A percentile compares a stretch with the other conserved stretches of the same genome.
These are phyloP conservation scores for Leptographium procerum DNA, from an alignment of 2,329 filamentous ascomycete genomes.

Conservation along the genomic window DNA sequence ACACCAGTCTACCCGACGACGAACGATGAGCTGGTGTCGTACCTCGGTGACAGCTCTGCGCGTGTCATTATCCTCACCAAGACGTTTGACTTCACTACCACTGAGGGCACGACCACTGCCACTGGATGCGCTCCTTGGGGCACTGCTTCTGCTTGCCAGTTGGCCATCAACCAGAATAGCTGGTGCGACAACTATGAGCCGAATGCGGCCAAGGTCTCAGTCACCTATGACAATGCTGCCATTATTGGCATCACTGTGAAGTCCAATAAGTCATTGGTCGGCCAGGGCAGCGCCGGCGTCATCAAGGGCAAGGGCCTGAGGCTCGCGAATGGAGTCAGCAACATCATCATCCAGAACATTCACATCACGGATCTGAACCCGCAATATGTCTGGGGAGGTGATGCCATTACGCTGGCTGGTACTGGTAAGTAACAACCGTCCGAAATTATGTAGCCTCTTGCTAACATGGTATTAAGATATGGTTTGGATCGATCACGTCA, in stretches of 20 bases:
- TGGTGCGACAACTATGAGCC: conserved; percentile 1
- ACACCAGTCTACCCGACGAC: background rate
- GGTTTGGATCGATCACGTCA: conserved; percentile 1
- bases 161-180: background rate
- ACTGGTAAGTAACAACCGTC: background rate
- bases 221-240: background rate
- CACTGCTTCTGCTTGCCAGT: background rate
- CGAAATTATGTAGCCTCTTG: background rate
- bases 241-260: background rate
- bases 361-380: conserved; percentile 1
- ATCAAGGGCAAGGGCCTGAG: conserved; percentile 1
- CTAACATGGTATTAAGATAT: background rate
- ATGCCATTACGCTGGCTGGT: background rate
- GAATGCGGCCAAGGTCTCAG: background rate
- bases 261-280: background rate
- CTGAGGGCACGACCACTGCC: background rate
- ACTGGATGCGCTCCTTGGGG: conserved; percentile 1
- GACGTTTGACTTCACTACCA: conserved; percentile 1
- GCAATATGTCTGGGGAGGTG: background rate
- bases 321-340: background rate
- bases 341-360: conserved; percentile 1
- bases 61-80: background rate
- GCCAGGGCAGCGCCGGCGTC: background rate
- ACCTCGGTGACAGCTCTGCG: background rate
- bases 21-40: background rate